Percentiles rank a stretch among this genome's conserved stretches.
Conservation (phyloP, 1,139 yeast genomes). For the Suhomyces ambrosiae region DNA sequence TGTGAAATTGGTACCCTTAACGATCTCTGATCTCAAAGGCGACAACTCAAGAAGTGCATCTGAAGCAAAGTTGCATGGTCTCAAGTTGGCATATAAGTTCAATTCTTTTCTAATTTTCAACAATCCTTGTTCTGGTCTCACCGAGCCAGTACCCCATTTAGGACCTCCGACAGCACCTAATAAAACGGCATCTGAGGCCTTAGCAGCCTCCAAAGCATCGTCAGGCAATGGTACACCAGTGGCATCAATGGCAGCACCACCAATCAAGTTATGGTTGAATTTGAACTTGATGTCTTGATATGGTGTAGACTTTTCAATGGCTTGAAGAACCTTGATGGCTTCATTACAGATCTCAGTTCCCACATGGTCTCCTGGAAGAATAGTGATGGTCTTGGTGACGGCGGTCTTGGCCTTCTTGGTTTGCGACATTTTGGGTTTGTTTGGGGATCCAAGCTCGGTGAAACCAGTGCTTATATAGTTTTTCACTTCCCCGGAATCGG, state of each 20-base stretch:
- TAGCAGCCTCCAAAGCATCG: constrained; percentile 81
- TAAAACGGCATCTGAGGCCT: constrained; percentile 86
- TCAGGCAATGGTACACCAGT: constrained; percentile 93
- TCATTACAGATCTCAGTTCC: constrained; percentile 89
- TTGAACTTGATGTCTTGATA: constrained; percentile 59
- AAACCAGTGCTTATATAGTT: constrained; percentile 1
- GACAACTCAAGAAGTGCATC: constrained; percentile 82
- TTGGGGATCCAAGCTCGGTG: neutral
- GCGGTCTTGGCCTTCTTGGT: constrained; percentile 16
- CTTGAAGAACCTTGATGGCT: constrained; percentile 86
- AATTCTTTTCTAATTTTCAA: constrained; percentile 91
- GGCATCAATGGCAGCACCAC: constrained; percentile 98
- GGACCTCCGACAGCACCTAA: constrained; percentile 99
- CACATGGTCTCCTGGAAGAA: constrained; percentile 95
- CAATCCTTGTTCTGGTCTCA: constrained; percentile 97
- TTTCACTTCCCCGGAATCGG: constrained; percentile 7
- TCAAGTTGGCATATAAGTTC: constrained; percentile 88
- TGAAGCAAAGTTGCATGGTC: constrained; percentile 95
- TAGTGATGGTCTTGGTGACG: constrained; percentile 67
- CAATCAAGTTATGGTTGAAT: constrained; percentile 82
- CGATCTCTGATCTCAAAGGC: constrained; percentile 83
- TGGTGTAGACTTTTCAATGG: constrained; percentile 69
- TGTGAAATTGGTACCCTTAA: constrained; percentile 84
- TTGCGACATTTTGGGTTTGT: neutral
- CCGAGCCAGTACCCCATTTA: constrained; percentile 94